Base-by-base conservation (phyloP, 2,329 filamentous ascomycete genomes). In the Aspergillus latus region DNA sequence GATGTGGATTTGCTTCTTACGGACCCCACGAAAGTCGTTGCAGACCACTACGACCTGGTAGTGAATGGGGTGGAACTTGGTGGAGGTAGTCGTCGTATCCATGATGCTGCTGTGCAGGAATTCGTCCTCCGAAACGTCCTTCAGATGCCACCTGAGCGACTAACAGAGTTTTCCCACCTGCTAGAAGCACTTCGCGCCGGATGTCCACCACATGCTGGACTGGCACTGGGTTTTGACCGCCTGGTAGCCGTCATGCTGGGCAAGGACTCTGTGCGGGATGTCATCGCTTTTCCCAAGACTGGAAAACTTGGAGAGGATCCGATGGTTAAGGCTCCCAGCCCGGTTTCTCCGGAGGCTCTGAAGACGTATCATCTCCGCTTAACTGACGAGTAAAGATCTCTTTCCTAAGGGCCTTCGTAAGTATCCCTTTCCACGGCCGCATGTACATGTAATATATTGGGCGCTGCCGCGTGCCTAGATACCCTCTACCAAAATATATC, bases 241-340 rank as follows among this genome's bases (percentile, higher is more conserved):
- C 74, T 99, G 48, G 81, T 94, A 39, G 88, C 93, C 0, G 78
- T 96, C 0, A 83, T 99, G 80, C 83, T 88, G 21, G 88, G 87
- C 1, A 87, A 83, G 32, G 81, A 88, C 9, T 92, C 88, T 1
- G 88, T 99, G 2, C 81, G 90, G 58, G 93, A 99, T 76, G 93
- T 99, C 1, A 97, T 99, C 73, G 92, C 92, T 0, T 99, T 99
- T 68, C 95, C 94, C 0, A 99, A 99, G 79, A 92, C 85, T 59
- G 92, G 91, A 59, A 92, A 87, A 70, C 92, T 93, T 0, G 89
- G 94, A 0, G 89, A 96, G 68, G 94, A 99, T 75, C 74, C 85
- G 55, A 83, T 96, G 73, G 90, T 96, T 2, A 86, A 84, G 64
- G 90, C 89, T 60, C 94, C 94, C 0, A 86, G 86, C 49, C 72